Evolutionary conservation across 2,329 filamentous ascomycete genomes (phyloP).

Genomic region (Colletotrichum coccodes): DNA sequence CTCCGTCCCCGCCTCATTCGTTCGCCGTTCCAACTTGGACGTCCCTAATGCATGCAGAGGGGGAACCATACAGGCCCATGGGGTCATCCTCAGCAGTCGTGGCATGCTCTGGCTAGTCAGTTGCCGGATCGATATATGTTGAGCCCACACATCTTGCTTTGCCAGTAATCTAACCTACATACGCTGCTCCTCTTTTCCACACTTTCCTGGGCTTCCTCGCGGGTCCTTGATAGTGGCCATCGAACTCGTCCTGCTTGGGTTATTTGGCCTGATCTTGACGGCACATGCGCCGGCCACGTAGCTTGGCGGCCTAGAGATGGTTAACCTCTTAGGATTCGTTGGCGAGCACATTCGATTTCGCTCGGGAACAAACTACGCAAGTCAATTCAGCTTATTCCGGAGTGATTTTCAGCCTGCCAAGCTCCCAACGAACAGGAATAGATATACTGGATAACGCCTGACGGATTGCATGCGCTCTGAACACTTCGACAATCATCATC

Average conservation of each 20-base stretch:
- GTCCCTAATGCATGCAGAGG: conserved; percentile 40
- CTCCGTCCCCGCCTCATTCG: conserved; percentile 32
- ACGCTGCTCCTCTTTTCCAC: not conserved
- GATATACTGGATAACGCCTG: not conserved
- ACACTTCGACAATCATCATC: not conserved
- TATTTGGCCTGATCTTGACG: not conserved
- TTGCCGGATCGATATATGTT: conserved; percentile 24
- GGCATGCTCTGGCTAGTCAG: conserved; percentile 47
- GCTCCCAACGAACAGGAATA: not conserved
- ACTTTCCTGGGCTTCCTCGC: not conserved
- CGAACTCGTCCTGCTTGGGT: not conserved
- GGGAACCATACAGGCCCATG: conserved; percentile 29
- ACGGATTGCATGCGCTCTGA: not conserved
- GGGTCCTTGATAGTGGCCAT: not conserved
- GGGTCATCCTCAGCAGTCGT: conserved; percentile 41
- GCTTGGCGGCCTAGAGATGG: not conserved
- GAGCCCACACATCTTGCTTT: conserved; percentile 28
- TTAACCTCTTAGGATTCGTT: not conserved
- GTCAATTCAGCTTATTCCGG: not conserved
- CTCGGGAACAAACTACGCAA: not conserved
- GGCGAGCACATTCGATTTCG: not conserved
- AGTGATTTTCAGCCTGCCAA: not conserved
- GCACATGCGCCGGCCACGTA: not conserved
- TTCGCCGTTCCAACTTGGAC: conserved; percentile 12
- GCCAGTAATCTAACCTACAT: conserved; percentile 18